Base-by-base conservation (phyloP, 2,329 filamentous ascomycete species). In the Pseudopyricularia cyperi region DNA sequence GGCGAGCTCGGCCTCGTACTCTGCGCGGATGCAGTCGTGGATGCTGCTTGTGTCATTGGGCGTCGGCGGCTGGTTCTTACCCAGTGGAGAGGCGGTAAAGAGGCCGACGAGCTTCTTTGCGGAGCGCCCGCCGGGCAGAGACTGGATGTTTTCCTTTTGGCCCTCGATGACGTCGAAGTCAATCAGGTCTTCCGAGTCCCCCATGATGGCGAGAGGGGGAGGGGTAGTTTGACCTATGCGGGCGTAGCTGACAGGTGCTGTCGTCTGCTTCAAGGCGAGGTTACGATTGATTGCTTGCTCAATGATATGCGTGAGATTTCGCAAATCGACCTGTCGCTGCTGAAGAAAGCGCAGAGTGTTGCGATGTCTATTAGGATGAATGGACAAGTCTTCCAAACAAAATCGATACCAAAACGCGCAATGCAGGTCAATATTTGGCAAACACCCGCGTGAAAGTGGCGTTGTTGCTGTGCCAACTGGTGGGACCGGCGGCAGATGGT, bases 111-210 rank as follows among this genome's bases (percentile, higher is more conserved):
- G 83, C 52, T 93, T 90, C 70, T 83, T 87, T 46, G 91, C 93
- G 39, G 91, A 97, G 57, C 93, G 74, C 22, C 78, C 93, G 56
- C 88, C 86, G 15, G 91, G 90, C 12, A 98, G 77, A 22, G 89
- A 83, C 68, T 96, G 90, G 53, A 98, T 96, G 68, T 98, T 98
- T 71, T 98, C 93, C 70, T 98, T 98, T 61, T 96, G 90, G 47
- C 80, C 81, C 71, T 98, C 93, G 69, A 98, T 96, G 57, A 96
- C 79, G 61, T 95, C 87, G 71, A 98, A 97, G 70, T 82, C 71
- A 63, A 84, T 80, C 37, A 80, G 67, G 58, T 83, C 78, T 55
- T 69, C 68, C 55, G 70, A 66, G 37, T 19, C 37, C 37, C 37
- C 37, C 37, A 42, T 42, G 4, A 4, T 42, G 24, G 22, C 44